These are phyloP conservation scores for Hypoxylon sp. DNA, from an alignment of 2,329 filamentous ascomycete species.

Conservation along the genomic window DNA sequence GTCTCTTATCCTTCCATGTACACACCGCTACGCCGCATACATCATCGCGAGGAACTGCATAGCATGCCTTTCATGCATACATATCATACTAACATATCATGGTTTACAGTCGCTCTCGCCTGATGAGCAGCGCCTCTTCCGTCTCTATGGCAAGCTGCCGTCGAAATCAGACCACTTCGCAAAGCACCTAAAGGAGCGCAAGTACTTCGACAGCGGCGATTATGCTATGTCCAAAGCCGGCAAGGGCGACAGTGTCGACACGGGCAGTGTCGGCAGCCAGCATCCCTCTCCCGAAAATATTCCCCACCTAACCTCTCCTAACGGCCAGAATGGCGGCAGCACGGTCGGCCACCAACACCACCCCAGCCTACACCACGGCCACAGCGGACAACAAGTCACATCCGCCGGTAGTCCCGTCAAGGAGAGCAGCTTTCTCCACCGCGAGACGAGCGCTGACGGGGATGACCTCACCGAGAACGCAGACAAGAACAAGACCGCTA, in stretches of 20 bases:
- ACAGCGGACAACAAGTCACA: constrained; percentile 48
- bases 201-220: constrained; percentile 97
- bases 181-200: constrained; percentile 99
- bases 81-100: constrained; percentile 24
- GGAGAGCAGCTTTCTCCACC: constrained; percentile 88
- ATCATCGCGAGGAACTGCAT: constrained; percentile 2
- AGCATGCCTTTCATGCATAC: background rate
- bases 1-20: constrained; percentile 8
- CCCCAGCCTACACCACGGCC: constrained; percentile 57
- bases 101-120: constrained; percentile 82
- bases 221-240: constrained; percentile 97
- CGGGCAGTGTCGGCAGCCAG: constrained; percentile 93
- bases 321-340: constrained; percentile 57
- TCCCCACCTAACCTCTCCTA: constrained; percentile 84
- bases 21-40: constrained; percentile 33
- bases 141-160: constrained; percentile 97
- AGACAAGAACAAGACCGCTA: constrained; percentile 54
- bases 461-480: constrained; percentile 52
- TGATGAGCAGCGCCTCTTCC: constrained; percentile 96
- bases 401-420: constrained; percentile 85
- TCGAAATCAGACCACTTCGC: constrained; percentile 96
- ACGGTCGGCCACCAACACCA: constrained; percentile 56
- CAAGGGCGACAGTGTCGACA: constrained; percentile 93
- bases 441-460: constrained; percentile 81
- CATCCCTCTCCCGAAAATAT: constrained; percentile 97